Evolutionary conservation across 2,329 filamentous ascomycete genomes (phyloP), one percentile per base, ranked within the genome.

Genomic region (Aspergillus bombycis): DNA sequence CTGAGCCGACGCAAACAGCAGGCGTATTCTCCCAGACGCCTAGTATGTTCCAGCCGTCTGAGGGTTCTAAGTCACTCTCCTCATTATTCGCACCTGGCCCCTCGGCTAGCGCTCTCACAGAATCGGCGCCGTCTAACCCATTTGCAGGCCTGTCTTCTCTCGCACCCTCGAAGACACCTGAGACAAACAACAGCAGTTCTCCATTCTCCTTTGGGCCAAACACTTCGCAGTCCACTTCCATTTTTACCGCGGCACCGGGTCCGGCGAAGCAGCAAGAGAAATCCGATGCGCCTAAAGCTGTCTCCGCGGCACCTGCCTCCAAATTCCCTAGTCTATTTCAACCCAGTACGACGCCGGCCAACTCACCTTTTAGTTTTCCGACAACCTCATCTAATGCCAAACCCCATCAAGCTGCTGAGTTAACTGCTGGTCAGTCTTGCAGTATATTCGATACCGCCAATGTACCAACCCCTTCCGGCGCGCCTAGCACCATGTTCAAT

Each of bases 361-460:
- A 36, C 19, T 61, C 68, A 8, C 53, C 61, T 4, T 64, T 64
- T 28, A 50, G 38, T 46, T 26, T 43, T 28, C 16, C 57, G n/a
- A 57, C 48, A 45, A 14, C 58, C 5, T 52, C 32, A 21, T 12
- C 61, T 30, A 14, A 28, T 30, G 14, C 30, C 12, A 60, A 56
- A 12, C 32, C 62, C n/a, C 57, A 63, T 30, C 52, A 67, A 38
- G 30, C 48, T 38, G n/a, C 59, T 46, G 54, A 9, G 5, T 32
- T 52, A 16, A 61, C 67, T 65, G 53, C 64, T 57, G 56, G 61
- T 16, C 62, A 69, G 54, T 54, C 69, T n/a, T 50, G 64, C 38
- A 66, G 65, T 56, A 45, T 67, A 26, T 69, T 66, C 23, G 46
- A 62, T 36, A 54, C 58, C 16, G 41, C 28, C 26, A 70, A 69